phyloP scores from a whole-genome alignment of 345 rosid genomes.

The Dovyalis caffra region DNA sequence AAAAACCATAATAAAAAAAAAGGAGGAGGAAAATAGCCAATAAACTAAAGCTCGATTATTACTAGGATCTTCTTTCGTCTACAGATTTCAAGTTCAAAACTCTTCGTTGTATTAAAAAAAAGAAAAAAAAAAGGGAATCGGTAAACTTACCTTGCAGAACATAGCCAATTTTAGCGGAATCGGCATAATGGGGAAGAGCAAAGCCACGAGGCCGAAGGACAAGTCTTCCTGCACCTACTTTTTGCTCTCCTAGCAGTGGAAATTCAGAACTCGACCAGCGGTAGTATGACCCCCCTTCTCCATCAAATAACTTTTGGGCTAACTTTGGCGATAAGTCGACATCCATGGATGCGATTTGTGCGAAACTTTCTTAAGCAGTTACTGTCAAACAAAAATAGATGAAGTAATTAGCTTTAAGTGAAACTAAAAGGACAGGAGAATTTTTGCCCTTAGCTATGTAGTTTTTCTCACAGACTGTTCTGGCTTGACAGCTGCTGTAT shows the following conservation, averaged over 20 bases:
- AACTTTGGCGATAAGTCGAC: slow-evolving; percentile 29
- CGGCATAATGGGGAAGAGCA: slow-evolving; percentile 38
- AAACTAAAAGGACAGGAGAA: too few species aligned
- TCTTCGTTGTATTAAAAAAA: not conserved
- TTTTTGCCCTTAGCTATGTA: too few species aligned
- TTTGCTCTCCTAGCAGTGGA: slow-evolving; percentile 19
- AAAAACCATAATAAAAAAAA: too few species aligned
- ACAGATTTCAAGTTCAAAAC: too few species aligned
- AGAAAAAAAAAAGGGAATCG: not conserved
- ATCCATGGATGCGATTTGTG: slow-evolving; percentile 13
- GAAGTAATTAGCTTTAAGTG: too few species aligned
- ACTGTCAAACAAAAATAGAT: too few species aligned
- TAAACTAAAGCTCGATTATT: too few species aligned
- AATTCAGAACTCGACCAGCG: slow-evolving; percentile 31
- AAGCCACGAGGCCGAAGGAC: slow-evolving; percentile 28
- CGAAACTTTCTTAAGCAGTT: too few species aligned
- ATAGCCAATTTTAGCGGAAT: slow-evolving; percentile 37
- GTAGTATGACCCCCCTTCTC: slow-evolving; percentile 37
- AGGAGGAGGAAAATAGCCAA: too few species aligned
- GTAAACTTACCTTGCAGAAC: slow-evolving; percentile 33
- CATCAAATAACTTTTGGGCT: slow-evolving; percentile 14
- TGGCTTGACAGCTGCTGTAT: too few species aligned
- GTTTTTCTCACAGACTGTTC: too few species aligned
- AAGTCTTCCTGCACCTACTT: slow-evolving; percentile 32
- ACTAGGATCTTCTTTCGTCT: too few species aligned